phyloP scores from a whole-genome alignment of 768 basidiomycete genomes.

The Pulveroboletus sp. region DNA sequence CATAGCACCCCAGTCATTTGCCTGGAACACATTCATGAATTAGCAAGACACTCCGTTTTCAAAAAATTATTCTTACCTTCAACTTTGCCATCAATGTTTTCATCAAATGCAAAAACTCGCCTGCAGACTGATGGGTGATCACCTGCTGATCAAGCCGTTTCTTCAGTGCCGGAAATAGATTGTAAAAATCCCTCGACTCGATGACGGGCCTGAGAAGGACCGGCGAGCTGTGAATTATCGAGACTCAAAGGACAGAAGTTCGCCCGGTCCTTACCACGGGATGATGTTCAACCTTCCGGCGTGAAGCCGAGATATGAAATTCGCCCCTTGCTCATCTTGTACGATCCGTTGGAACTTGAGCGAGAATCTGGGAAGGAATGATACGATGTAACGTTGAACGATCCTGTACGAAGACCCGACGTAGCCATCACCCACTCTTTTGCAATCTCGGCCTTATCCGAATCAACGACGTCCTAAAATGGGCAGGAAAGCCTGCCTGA shows the following conservation, averaged over 20 bases:
- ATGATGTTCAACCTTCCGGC: constrained; percentile 52
- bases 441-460: constrained; percentile 55
- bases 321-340: constrained; percentile 53
- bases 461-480: constrained; percentile 57
- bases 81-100: constrained; percentile 67
- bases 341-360: constrained; percentile 62
- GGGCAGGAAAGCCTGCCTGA: neutral
- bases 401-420: neutral
- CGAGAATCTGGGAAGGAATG: constrained; percentile 38
- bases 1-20: constrained; percentile 62
- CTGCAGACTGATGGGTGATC: constrained; percentile 47
- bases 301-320: constrained; percentile 61
- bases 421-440: constrained; percentile 41
- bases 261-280: constrained; percentile 41
- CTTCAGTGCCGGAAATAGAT: constrained; percentile 47
- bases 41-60: too few species aligned
- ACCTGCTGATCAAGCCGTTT: constrained; percentile 44
- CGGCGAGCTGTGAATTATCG: too few species aligned
- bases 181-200: constrained; percentile 57
- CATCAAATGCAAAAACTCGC: constrained; percentile 52
- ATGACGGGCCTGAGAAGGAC: constrained; percentile 46
- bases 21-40: constrained; percentile 29
- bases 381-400: neutral
- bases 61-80: constrained; percentile 37
- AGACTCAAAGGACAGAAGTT: neutral